phyloP scores from a whole-genome alignment of 2,329 filamentous ascomycete species.

The Phialocephala subalpina region DNA sequence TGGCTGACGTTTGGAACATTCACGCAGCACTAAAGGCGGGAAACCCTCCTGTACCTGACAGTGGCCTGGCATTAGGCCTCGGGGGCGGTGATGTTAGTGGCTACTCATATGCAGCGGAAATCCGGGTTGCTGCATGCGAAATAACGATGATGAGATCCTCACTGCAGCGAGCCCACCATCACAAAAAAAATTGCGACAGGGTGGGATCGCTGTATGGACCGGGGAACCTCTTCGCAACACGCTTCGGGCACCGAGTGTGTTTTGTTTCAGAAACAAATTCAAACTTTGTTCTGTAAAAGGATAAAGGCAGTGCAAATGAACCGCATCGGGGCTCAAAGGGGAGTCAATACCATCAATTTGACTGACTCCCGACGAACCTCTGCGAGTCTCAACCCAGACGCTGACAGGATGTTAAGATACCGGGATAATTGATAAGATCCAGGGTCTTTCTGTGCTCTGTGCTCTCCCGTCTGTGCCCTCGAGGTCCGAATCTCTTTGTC shows the following conservation, averaged over 20 bases:
- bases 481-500: neutral
- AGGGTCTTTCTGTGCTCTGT: constrained; percentile 13
- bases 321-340: neutral
- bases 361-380: constrained; percentile 7
- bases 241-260: neutral
- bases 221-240: neutral
- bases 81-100: neutral
- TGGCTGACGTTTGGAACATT: neutral
- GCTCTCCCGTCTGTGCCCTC: constrained; percentile 12
- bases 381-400: neutral
- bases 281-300: neutral
- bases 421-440: constrained; percentile 27
- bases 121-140: constrained; percentile 2
- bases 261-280: constrained; percentile 6
- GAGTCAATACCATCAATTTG: neutral
- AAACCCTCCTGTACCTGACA: neutral
- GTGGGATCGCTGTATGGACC: neutral
- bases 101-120: neutral
- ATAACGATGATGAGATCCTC: neutral
- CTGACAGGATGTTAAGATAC: constrained; percentile 19
- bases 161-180: neutral
- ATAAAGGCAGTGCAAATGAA: neutral
- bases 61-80: neutral
- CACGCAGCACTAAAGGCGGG: neutral
- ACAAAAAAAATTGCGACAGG: neutral